Evolutionary conservation across 106 monocot genomes (phyloP), one percentile per base, ranked within the genome.

Genomic region (Hemerocallis citrina): DNA sequence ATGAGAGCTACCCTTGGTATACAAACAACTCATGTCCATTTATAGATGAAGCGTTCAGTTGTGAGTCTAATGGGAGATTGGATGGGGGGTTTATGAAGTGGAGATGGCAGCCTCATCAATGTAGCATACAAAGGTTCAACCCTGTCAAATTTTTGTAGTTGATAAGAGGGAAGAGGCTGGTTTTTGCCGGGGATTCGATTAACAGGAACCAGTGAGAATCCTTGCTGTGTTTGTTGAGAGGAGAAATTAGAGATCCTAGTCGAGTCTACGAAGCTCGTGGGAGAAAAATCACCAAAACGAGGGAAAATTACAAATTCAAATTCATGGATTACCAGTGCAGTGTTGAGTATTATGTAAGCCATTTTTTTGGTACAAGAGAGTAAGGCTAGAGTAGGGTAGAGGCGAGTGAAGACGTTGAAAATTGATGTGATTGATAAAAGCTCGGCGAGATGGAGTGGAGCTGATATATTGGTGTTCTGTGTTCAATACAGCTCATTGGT

Each of bases 131-230:
- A 62, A 82, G 94, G 93, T 94, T 94, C 31, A 45, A 83, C 40
- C 80, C 94, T 34, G 50, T 73, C 35, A 78, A 71, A 60, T 76
- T 94, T 77, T 65, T 94, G 42, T 76, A 83, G 41, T 47, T 78
- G 57, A 67, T 94, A 36, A 85, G 78, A 78, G 89, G 94, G 15
- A 94, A 94, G 61, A 72, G 94, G 29, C 52, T 94, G 37, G 89
- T 89, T 34, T 94, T 94, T 76, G 78, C 83, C 27, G 89, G 94
- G 20, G 94, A 94, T 72, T 94, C 94, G 15, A 83, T 94, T 44
- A 94, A 89, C 56, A 86, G 86, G 55, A 94, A 89, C 64, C 89
- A 94, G 64, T 94, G 94, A 89, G 94, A 94, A 71, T 94, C 94
- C 7, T 73, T 94, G 94, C 48, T 94, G 56, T 94, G 94, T 69